Evolutionary conservation across 108 stramenopile species (phyloP), one percentile per base, ranked within the genome.

Genomic region (Nitzschia putrida): DNA sequence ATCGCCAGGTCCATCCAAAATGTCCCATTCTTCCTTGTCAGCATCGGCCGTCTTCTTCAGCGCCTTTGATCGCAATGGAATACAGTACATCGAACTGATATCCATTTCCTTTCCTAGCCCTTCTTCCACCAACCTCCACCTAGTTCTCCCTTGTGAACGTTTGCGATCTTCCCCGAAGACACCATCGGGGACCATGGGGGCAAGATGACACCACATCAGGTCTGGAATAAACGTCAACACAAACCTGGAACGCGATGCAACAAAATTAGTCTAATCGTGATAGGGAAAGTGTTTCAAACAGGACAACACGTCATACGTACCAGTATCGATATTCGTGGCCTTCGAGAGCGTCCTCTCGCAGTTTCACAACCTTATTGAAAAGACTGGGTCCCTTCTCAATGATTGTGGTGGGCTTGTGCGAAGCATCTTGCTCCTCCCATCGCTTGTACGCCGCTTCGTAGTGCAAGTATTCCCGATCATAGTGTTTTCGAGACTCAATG

Each of bases 11-110:
- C 76, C 69, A 71, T 78, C 77, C 14, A 76, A 11, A 47, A 94
- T 77, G 66, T 91, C 87, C 94, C 94, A 95, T 78, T 91, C 85
- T 76, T 95, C 94, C 45, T 88, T 84, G 58, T 95, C 91, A 14
- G 94, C 94, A 76, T 95, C 91, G 16, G 69, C 84, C 9, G 88
- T 86, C 38, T 84, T 80, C 26, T 81, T 84, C 63, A 90, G 69
- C 7, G 83, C 79, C 23, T 69, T 64, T 20, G 89, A 78, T 53
- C 69, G 79, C 8, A 92, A 79, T 10, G 82, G 76, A 59, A 80
- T 77, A 59, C 89, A 88, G 68, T 79, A 85, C 2, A 71, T 61
- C 20, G 85, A 76, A 73, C 81, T 88, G 13, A 86, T 83, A 57
- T 95, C 94, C 37, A 95, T 57, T 77, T 95, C 93, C 56, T 91